Evolutionary conservation across 2,329 filamentous ascomycete species (phyloP), one percentile per base, ranked within the genome.

Genomic region (Polychaeton citri): DNA sequence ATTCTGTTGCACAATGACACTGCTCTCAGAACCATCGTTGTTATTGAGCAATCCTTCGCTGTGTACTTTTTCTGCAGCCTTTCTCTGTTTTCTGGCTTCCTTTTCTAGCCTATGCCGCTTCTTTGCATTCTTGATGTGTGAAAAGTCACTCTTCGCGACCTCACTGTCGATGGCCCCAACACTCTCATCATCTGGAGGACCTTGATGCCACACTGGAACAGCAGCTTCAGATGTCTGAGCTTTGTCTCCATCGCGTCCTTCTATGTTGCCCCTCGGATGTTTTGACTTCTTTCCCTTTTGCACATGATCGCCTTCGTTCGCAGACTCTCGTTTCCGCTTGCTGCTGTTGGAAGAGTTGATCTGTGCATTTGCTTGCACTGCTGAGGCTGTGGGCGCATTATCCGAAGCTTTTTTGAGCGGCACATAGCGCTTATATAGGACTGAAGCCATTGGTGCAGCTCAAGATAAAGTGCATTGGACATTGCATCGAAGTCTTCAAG

Each of bases 401-500:
- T 52, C 36, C 42, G 42, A 37, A 50, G 33, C 42, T 52, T 55
- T 39, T 55, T 55, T 58, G 3, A 62, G 58, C 35, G 66, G 64
- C 30, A 62, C 62, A 45, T 68, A 66, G 35, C 63, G 60, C 19
- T 60, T 55, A 43, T 68, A 65, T 21, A 68, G 58, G 33, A 60
- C 57, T 36, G 30, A 28, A 12, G 57, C 44, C 60, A 39, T 63
- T 57, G 66, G 34, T 30, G 34, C 17, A n/a, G 9, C 15, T 4
- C 12, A 28, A 4, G 5, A 7, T 4, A 15, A 19, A n/a, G 34
- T 39, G 31, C 32, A 37, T 41, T 28, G 30, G 32, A 32, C 34
- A 38, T 30, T 31, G 18, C 32, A 33, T n/a, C 24, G 36, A 35
- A n/a, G n/a, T n/a, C 33, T 21, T 19, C 12, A 28, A 7, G 24